Conservation (phyloP, 2,329 filamentous ascomycete species). For the Botryotinia convoluta region DNA sequence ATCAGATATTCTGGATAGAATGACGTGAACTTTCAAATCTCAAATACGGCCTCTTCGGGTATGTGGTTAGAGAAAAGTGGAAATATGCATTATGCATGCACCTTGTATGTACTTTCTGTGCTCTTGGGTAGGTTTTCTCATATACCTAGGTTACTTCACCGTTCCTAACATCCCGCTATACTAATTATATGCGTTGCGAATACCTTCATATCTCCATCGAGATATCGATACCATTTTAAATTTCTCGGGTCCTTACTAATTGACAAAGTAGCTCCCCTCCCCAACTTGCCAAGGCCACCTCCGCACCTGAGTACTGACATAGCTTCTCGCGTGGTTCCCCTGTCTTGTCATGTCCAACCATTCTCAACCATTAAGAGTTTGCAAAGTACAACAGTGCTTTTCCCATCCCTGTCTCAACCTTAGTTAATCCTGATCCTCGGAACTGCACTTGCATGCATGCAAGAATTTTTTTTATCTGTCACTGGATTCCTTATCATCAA, state of each 20-base stretch:
- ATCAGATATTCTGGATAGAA: not conserved
- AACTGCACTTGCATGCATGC: conserved; percentile 4
- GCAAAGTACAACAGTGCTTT: not conserved
- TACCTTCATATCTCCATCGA: not conserved
- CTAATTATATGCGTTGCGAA: not conserved
- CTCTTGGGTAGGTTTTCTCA: not conserved
- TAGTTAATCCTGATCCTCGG: conserved; percentile 8
- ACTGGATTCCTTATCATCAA: conserved; percentile 6
- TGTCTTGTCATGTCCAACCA: conserved; percentile 11
- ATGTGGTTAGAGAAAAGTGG: conserved; percentile 1
- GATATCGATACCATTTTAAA: not conserved
- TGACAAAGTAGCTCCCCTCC: not conserved
- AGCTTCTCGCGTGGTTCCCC: conserved; percentile 13
- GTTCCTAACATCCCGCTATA: not conserved
- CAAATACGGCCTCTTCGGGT: not conserved
- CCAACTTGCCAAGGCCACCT: not conserved
- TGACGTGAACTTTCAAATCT: not conserved
- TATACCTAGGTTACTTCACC: not conserved
- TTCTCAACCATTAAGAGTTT: not conserved
- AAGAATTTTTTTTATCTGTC: conserved; percentile 4
- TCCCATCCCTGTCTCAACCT: not conserved
- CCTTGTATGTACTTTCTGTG: not conserved
- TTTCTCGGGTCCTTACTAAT: not conserved
- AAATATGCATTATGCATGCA: not conserved
- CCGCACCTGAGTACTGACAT: conserved; percentile 3